Conservation (phyloP, 2,329 filamentous ascomycete species). For the Endocalyx cinctus region DNA sequence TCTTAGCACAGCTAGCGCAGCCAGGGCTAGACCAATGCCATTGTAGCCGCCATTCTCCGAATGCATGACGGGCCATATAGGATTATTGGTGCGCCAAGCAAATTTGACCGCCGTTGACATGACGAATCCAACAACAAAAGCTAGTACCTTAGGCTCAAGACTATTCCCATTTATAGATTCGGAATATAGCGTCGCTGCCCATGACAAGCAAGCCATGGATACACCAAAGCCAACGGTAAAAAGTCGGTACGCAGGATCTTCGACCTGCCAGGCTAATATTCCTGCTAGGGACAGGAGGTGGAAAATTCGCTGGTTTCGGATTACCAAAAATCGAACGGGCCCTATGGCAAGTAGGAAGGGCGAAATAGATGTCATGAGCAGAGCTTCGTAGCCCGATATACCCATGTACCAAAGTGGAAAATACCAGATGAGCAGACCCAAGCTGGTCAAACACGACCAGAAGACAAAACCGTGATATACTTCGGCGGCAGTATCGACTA, state of each 20-base stretch:
- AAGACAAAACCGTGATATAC: slow-evolving; percentile 94
- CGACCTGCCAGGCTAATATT: slow-evolving; percentile 72
- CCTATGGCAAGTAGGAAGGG: slow-evolving; percentile 73
- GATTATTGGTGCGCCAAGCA: slow-evolving; percentile 90
- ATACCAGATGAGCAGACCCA: slow-evolving; percentile 91
- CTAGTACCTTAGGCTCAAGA: slow-evolving; percentile 76
- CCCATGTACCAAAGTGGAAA: slow-evolving; percentile 99
- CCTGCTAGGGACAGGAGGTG: slow-evolving; percentile 77
- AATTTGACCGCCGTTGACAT: slow-evolving; percentile 88
- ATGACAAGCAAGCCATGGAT: slow-evolving; percentile 73
- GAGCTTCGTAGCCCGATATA: slow-evolving; percentile 89
- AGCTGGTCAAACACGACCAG: slow-evolving; percentile 88
- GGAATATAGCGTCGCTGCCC: slow-evolving; percentile 75
- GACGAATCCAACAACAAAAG: slow-evolving; percentile 76
- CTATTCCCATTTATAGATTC: slow-evolving; percentile 70
- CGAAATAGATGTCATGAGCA: slow-evolving; percentile 80
- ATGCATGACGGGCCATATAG: slow-evolving; percentile 93
- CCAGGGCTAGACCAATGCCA: slow-evolving; percentile 72
- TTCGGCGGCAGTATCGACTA: slow-evolving; percentile 79
- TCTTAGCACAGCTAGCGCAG: slow-evolving; percentile 67
- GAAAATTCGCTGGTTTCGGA: slow-evolving; percentile 63
- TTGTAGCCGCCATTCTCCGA: slow-evolving; percentile 89
- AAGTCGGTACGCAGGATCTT: slow-evolving; percentile 68
- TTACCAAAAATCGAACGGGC: slow-evolving; percentile 61
- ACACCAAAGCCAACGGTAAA: slow-evolving; percentile 79